Conservation (phyloP, 1,284 basidiomycete species). For the Amylostereum areolatum region DNA sequence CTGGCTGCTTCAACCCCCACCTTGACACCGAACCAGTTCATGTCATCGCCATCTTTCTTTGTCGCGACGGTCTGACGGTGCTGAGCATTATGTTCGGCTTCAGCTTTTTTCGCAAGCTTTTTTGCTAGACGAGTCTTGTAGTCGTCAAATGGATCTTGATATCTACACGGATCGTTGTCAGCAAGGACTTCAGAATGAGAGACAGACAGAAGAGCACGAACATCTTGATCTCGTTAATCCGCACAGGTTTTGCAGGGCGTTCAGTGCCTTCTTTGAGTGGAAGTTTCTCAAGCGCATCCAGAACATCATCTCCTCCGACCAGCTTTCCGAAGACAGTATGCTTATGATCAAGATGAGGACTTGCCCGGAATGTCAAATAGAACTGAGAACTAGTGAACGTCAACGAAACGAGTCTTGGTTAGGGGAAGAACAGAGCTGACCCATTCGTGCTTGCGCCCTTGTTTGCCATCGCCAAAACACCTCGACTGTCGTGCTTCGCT, state of each 20-base stretch:
- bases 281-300: slow-evolving; percentile 79
- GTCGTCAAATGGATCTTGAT: slow-evolving; percentile 83
- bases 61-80: slow-evolving; percentile 19
- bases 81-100: slow-evolving; percentile 37
- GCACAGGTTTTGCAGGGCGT: slow-evolving; percentile 77
- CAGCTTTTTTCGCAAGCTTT: slow-evolving; percentile 65
- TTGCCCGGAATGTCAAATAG: slow-evolving; percentile 81
- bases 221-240: slow-evolving; percentile 76
- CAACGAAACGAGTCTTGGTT: neutral
- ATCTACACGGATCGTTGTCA: slow-evolving; percentile 31
- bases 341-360: slow-evolving; percentile 78
- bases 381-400: slow-evolving; percentile 66
- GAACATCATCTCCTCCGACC: slow-evolving; percentile 89
- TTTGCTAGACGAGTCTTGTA: slow-evolving; percentile 74
- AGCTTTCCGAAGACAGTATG: slow-evolving; percentile 97
- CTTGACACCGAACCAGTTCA: slow-evolving; percentile 83
- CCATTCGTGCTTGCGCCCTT: slow-evolving; percentile 83
- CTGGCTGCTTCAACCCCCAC: slow-evolving; percentile 41
- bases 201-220: slow-evolving; percentile 27
- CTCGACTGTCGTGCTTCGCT: slow-evolving; percentile 79
- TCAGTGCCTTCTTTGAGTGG: slow-evolving; percentile 83
- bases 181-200: slow-evolving; percentile 4
- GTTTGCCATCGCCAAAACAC: slow-evolving; percentile 88
- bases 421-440: slow-evolving; percentile 28
- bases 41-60: slow-evolving; percentile 52